Conservation (phyloP, 2,329 filamentous ascomycete species). For the Colletotrichum costaricense region DNA sequence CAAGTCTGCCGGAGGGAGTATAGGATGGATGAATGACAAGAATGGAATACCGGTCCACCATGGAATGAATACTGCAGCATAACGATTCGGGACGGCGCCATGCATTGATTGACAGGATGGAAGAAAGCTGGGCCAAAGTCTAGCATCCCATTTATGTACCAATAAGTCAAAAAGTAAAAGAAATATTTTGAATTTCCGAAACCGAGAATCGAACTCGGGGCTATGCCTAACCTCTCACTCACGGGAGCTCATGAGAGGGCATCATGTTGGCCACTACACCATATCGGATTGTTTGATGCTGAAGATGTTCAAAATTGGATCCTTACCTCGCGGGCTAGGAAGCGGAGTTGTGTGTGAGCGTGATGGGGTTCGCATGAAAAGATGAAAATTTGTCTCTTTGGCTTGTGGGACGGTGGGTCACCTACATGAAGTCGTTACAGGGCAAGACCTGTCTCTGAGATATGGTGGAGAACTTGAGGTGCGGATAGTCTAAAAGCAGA, state of each 20-base stretch:
- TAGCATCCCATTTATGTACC: background rate
- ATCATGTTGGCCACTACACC: conserved; percentile 29
- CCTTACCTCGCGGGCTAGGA: too few relatives aligned
- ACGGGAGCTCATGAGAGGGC: conserved; percentile 9
- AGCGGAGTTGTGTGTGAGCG: background rate
- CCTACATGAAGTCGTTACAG: background rate
- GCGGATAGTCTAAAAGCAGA: too few relatives aligned
- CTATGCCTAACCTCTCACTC: conserved; percentile 17
- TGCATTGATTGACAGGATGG: background rate
- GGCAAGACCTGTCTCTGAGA: background rate
- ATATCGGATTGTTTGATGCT: conserved; percentile 6
- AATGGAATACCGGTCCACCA: background rate
- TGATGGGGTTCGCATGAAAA: background rate
- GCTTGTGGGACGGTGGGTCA: conserved; percentile 4
- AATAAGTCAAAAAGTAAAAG: background rate
- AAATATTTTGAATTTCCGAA: background rate
- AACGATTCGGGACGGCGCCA: background rate
- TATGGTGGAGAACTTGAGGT: too few relatives aligned
- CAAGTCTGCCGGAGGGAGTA: background rate
- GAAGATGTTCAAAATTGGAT: background rate
- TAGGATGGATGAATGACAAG: background rate
- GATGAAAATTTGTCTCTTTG: background rate
- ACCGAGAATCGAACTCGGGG: conserved; percentile 26
- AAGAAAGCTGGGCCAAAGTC: background rate
- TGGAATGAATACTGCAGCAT: background rate